phyloP scores from a whole-genome alignment of 106 monocot species.

The Amphibolis antarctica region DNA sequence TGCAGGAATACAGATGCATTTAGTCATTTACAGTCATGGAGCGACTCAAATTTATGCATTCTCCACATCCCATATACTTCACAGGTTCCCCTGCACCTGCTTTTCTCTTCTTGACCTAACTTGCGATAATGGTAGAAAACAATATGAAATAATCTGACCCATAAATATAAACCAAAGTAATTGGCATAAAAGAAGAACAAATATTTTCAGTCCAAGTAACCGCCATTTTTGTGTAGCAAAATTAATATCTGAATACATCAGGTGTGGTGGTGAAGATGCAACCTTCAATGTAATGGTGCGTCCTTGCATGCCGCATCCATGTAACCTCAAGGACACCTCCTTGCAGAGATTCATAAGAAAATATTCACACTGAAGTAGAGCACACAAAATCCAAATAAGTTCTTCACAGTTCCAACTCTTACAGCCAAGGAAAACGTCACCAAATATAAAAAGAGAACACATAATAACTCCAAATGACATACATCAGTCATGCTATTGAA shows the following conservation, averaged over 20 bases:
- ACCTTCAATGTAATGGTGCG: slow-evolving; percentile 81
- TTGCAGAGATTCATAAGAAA: slow-evolving; percentile 72
- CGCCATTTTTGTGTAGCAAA: background rate
- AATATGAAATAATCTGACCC: background rate
- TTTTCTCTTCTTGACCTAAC: slow-evolving; percentile 69
- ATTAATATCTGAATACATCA: background rate
- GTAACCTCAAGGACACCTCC: slow-evolving; percentile 71
- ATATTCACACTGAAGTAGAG: slow-evolving; percentile 38
- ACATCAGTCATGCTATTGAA: slow-evolving; percentile 56
- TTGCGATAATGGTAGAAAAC: background rate
- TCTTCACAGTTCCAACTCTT: background rate
- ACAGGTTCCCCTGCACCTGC: slow-evolving; percentile 72
- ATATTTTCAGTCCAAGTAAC: background rate
- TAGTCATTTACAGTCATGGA: slow-evolving; percentile 53
- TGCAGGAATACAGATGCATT: background rate
- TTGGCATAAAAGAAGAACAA: background rate
- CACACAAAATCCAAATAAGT: slow-evolving; percentile 4
- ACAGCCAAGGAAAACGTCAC: background rate
- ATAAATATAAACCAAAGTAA: background rate
- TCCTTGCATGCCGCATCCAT: slow-evolving; percentile 67
- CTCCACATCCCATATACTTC: slow-evolving; percentile 95
- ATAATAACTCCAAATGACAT: slow-evolving; percentile 4
- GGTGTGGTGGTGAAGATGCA: background rate
- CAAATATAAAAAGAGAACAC: background rate
- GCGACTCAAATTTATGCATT: slow-evolving; percentile 85